Conservation (phyloP, 2,329 filamentous ascomycete species). For the Phymatotrichopsis omnivora region DNA sequence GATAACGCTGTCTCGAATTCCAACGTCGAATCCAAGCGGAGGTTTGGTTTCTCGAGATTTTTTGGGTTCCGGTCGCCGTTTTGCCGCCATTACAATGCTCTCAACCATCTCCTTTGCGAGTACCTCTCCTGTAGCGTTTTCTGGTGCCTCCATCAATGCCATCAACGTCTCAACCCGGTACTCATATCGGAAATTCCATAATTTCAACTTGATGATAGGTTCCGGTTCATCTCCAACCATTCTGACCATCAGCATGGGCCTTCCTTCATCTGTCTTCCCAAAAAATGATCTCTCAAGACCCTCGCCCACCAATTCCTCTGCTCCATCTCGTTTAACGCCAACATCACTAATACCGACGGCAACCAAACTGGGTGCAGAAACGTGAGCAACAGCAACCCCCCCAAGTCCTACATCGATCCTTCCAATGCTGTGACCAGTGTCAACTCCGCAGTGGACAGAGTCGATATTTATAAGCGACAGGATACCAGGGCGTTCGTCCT, state of each 20-base stretch:
- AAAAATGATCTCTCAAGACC: constrained; percentile 38
- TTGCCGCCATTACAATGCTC: constrained; percentile 67
- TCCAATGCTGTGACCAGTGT: constrained; percentile 61
- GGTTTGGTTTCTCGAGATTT: constrained; percentile 19
- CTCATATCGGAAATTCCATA: constrained; percentile 76
- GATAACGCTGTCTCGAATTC: constrained; percentile 68
- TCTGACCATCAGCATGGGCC: constrained; percentile 69
- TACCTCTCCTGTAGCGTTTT: constrained; percentile 59
- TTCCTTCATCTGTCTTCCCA: constrained; percentile 31
- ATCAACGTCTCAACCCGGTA: constrained; percentile 79
- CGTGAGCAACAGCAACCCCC: constrained; percentile 64
- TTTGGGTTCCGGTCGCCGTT: constrained; percentile 35
- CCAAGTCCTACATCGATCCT: constrained; percentile 47
- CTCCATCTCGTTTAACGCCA: constrained; percentile 50
- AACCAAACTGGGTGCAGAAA: constrained; percentile 71
- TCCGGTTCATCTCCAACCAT: constrained; percentile 93
- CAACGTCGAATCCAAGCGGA: constrained; percentile 59
- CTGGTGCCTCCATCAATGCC: constrained; percentile 61
- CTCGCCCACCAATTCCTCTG: constrained; percentile 62
- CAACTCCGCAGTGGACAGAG: constrained; percentile 50
- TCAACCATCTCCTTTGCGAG: constrained; percentile 65
- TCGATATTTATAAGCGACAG: constrained; percentile 62
- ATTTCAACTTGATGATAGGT: constrained; percentile 75
- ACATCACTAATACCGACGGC: constrained; percentile 63
- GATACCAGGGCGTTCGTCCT: constrained; percentile 86